These are phyloP conservation scores for Paraphoma chrysanthemicola DNA, from an alignment of 2,329 filamentous ascomycete genomes.

Conservation along the genomic window DNA sequence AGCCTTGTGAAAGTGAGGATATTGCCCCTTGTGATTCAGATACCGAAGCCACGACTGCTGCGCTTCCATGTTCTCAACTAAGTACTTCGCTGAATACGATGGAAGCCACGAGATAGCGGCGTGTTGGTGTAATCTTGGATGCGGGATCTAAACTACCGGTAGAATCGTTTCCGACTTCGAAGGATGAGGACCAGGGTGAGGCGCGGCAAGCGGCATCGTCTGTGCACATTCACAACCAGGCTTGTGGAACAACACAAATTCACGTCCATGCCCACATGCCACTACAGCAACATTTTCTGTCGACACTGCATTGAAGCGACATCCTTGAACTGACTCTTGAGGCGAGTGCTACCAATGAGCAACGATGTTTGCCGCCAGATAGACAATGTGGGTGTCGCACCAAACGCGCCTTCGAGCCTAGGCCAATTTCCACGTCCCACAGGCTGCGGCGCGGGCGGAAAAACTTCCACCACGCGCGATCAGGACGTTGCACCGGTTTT, in stretches of 20 bases:
- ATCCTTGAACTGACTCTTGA: not conserved
- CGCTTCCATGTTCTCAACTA: too few relatives aligned
- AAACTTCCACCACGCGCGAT: not conserved
- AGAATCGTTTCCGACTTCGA: too few relatives aligned
- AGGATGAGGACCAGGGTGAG: too few relatives aligned
- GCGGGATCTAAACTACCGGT: too few relatives aligned
- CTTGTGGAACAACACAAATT: not conserved
- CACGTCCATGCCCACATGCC: not conserved
- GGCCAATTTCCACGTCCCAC: constrained; percentile 5
- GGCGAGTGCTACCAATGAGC: not conserved
- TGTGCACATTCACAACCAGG: too few relatives aligned
- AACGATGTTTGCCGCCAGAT: not conserved
- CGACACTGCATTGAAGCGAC: not conserved
- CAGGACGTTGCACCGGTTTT: not conserved
- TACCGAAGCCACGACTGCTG: too few relatives aligned
- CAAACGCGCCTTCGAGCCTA: not conserved
- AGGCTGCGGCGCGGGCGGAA: constrained; percentile 1
- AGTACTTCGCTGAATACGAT: too few relatives aligned
- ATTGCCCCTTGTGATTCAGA: too few relatives aligned
- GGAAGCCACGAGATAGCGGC: too few relatives aligned
- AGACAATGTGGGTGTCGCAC: not conserved
- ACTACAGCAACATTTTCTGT: not conserved
- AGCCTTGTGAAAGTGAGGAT: too few relatives aligned
- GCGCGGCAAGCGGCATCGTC: too few relatives aligned
- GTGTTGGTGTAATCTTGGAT: too few relatives aligned